Evolutionary conservation across 2,329 filamentous ascomycete genomes (phyloP), one percentile per base, ranked within the genome.

Genomic region (Cadophora malorum): DNA sequence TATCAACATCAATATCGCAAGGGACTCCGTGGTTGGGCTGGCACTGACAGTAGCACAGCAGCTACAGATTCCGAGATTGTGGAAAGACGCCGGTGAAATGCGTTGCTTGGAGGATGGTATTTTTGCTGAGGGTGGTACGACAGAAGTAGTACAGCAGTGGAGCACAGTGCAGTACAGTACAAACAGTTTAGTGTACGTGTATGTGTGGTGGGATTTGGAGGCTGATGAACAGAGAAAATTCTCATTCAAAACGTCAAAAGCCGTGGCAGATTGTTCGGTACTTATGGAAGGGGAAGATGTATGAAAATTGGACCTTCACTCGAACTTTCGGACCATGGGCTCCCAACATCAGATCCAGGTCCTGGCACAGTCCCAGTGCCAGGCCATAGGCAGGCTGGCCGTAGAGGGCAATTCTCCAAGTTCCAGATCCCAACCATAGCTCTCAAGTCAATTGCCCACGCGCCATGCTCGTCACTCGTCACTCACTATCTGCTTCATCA

Each of bases 241-340:
- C 60, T 67, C 56, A 19, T 28, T 59, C 47, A 19, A 58, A 69
- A 61, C n/a, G 19, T 7, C 49, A 21, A 33, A 56, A 62, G 52
- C 49, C 49, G 49, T 64, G 52, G 68, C 53, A 41, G 65, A 6
- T 38, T 56, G 35, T 28, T 47, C 49, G 10, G 53, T 72, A 69
- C 65, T 72, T 72, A 69, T 60, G 58, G 55, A 58, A 58, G 19
- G 56, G 49, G 60, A 56, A 16, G 31, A 63, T 50, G 47, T 45
- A 23, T 58, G 33, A 67, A 60, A 62, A 49, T 35, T 67, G 53
- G 63, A 65, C 63, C 67, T 68, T 67, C 35, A 60, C 63, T 63
- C 31, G 63, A 68, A 63, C 28, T 63, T 63, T 66, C 60, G 31
- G 33, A 21, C 55, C 52, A 58, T 63, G 59, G 62, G 23, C 67